A percentile compares a stretch with the other conserved stretches of the same genome.
Evolutionary conservation across 345 rosid genomes (phyloP).

Genomic region (Gossypium sturtianum): DNA sequence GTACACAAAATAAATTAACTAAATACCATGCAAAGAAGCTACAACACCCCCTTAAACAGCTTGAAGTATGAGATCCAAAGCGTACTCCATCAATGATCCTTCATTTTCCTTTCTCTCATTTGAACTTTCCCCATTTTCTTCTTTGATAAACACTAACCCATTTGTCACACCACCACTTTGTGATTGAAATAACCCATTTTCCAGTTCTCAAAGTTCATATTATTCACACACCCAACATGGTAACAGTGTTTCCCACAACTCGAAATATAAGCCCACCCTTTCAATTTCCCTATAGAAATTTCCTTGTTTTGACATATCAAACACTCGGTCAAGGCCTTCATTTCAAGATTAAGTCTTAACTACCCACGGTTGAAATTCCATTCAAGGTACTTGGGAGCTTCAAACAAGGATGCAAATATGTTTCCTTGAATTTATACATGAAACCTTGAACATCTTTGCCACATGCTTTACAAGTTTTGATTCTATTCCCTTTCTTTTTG

Average conservation of each 20-base stretch:
- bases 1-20: too few relatives aligned
- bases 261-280: conserved; percentile 1
- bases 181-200: neutral
- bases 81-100: too few relatives aligned
- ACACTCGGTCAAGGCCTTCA: neutral
- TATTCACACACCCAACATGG: conserved; percentile 5
- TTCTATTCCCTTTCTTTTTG: neutral
- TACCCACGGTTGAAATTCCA: neutral
- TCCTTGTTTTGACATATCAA: neutral
- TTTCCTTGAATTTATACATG: neutral
- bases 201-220: conserved; percentile 2
- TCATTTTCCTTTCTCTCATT: too few relatives aligned
- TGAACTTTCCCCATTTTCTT: too few relatives aligned
- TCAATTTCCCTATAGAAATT: neutral
- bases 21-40: too few relatives aligned
- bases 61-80: too few relatives aligned
- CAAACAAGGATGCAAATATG: conserved; percentile 5
- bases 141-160: too few relatives aligned
- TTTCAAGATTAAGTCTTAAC: neutral
- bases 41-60: too few relatives aligned
- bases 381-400: neutral
- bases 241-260: neutral
- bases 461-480: neutral
- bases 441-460: conserved; percentile 7
- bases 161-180: neutral